phyloP scores from a whole-genome alignment of 306 rosid species.

The Gastrolobium bilobum region DNA sequence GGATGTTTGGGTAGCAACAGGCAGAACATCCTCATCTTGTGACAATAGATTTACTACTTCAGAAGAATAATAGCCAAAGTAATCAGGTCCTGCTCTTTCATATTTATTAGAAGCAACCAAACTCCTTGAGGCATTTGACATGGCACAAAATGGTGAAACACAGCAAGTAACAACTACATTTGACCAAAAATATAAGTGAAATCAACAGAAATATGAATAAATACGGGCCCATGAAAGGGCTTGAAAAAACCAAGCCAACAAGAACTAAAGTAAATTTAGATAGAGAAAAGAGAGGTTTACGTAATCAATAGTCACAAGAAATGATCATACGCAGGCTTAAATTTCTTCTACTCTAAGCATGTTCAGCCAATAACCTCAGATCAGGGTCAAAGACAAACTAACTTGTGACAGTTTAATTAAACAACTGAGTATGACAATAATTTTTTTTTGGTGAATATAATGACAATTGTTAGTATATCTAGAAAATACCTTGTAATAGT shows the following conservation, averaged over 20 bases:
- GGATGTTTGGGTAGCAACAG: conserved; percentile 47
- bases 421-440: background rate
- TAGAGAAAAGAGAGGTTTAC: conserved; percentile 31
- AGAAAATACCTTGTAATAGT: no score
- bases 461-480: no score
- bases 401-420: conserved; percentile 1
- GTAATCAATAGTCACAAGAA: conserved; percentile 30
- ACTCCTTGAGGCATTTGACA: conserved; percentile 66
- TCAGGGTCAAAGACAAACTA: conserved; percentile 20
- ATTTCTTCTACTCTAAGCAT: background rate
- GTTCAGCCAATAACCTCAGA: background rate
- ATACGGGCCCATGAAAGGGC: background rate
- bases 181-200: conserved; percentile 13
- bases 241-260: background rate
- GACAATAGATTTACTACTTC: conserved; percentile 71
- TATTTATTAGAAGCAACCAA: conserved; percentile 48
- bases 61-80: conserved; percentile 73
- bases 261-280: conserved; percentile 12
- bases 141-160: conserved; percentile 58
- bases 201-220: conserved; percentile 17
- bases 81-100: conserved; percentile 75
- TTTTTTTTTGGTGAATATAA: background rate
- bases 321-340: conserved; percentile 15
- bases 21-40: conserved; percentile 57
- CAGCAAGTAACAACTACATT: conserved; percentile 49